Conservation (phyloP, 2,329 filamentous ascomycete species). For the Pyricularia sp. region DNA sequence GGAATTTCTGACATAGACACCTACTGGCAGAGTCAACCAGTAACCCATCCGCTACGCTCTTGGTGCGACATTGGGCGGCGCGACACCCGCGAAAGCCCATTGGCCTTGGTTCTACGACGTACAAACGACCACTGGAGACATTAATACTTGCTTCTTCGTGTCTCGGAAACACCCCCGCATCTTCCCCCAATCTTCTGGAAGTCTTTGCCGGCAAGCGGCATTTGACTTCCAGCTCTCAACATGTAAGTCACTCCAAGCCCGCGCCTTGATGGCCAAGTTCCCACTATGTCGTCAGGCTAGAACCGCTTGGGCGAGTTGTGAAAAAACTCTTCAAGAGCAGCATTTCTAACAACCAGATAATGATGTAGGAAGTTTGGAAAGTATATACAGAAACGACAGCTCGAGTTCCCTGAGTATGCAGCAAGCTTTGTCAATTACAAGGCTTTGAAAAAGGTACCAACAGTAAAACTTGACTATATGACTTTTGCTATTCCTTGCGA, state of each 20-base stretch:
- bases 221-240: conserved; percentile 17
- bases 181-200: neutral
- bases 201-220: conserved; percentile 6
- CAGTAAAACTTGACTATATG: neutral
- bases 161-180: conserved; percentile 1
- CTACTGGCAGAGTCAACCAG: neutral
- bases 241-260: conserved; percentile 17
- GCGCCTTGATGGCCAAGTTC: neutral
- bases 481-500: neutral
- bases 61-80: neutral
- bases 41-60: neutral
- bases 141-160: neutral
- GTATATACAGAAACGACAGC: conserved; percentile 97
- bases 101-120: neutral
- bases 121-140: neutral
- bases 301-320: neutral
- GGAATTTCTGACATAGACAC: neutral
- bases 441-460: conserved; percentile 77
- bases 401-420: conserved; percentile 98
- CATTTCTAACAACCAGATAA: neutral
- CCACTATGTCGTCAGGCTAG: neutral
- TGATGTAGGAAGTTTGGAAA: conserved; percentile 93
- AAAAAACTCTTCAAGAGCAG: neutral
- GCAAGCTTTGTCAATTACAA: conserved; percentile 99
- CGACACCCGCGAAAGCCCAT: neutral